A percentile compares a stretch with the other conserved stretches of the same genome.
Conservation (phyloP, 148 eudicot genomes). For the Spergularia bocconei region DNA sequence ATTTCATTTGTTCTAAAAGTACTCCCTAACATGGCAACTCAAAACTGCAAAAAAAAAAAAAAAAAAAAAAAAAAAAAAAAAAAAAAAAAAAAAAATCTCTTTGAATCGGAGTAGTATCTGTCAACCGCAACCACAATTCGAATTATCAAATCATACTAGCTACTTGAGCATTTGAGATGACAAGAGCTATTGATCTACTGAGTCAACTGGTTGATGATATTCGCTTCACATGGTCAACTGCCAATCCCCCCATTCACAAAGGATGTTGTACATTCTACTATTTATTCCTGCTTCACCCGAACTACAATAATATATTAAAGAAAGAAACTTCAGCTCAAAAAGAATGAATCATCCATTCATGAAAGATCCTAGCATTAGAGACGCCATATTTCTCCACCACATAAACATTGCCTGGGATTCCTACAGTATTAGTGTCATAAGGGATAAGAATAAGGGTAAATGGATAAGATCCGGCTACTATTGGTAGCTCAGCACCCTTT, state of each 20-base stretch:
- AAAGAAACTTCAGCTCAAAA: neutral
- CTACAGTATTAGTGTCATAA: neutral
- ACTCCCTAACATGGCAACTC: no score
- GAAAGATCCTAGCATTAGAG: neutral
- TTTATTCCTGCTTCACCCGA: neutral
- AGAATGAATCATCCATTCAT: neutral
- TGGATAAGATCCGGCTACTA: neutral
- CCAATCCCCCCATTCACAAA: neutral
- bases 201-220: neutral
- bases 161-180: neutral
- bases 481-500: neutral
- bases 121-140: no score
- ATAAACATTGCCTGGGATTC: neutral
- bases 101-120: no score
- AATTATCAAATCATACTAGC: neutral
- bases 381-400: neutral
- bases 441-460: neutral
- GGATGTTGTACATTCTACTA: neutral
- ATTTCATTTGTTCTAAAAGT: no score
- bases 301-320: neutral
- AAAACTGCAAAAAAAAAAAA: no score
- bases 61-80: no score
- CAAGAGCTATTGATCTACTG: neutral
- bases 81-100: no score
- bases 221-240: neutral